Conservation (phyloP, 345 rosid species). For the Linum lewisii region DNA sequence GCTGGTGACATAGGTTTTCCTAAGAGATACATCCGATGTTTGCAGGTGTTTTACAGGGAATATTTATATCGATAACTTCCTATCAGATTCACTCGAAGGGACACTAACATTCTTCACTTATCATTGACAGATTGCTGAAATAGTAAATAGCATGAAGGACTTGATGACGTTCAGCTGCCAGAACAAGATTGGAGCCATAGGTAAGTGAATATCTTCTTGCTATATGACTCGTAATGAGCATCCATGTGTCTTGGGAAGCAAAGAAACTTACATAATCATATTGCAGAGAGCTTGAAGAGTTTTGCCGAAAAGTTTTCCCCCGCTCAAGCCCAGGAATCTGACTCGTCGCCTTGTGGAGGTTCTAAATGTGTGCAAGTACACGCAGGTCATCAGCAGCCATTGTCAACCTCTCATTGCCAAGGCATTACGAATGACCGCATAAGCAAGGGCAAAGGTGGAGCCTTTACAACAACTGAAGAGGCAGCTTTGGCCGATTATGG, state of each 20-base stretch:
- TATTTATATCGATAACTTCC: background rate
- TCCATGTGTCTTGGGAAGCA: no score
- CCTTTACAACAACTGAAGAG: background rate
- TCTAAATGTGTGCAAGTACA: no score
- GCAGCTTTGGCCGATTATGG: background rate
- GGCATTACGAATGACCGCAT: background rate
- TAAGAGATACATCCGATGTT: constrained; percentile 10
- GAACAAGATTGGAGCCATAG: constrained; percentile 15
- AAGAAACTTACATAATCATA: no score
- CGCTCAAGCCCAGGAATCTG: background rate
- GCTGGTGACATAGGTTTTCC: constrained; percentile 14
- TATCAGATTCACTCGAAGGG: background rate
- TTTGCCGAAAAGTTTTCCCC: background rate
- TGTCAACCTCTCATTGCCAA: no score
- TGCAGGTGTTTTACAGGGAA: background rate
- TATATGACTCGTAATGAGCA: background rate
- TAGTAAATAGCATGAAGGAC: constrained; percentile 15
- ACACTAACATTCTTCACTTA: background rate
- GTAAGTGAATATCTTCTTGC: background rate
- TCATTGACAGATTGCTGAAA: constrained; percentile 14
- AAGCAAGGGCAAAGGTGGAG: background rate
- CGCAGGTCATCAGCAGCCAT: no score
- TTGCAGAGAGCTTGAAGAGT: background rate
- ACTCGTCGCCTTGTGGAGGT: no score
- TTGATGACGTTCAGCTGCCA: constrained; percentile 15